Percentiles rank a stretch among this genome's conserved stretches.
phyloP scores from a whole-genome alignment of 371 early-diverging fungal species.

The Mucor velutinosus region DNA sequence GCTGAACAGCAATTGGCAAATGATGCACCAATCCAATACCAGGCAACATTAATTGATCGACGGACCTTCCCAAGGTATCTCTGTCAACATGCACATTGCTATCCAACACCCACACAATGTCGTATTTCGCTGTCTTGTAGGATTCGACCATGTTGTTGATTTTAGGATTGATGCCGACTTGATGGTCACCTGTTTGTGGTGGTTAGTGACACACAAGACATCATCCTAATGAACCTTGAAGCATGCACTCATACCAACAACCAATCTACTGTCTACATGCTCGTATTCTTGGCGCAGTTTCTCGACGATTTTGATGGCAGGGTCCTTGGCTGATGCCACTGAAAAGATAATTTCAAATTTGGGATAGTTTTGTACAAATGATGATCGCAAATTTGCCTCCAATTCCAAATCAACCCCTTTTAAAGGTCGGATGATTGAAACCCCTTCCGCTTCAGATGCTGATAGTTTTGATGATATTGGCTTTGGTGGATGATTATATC shows the following conservation, averaged over 20 bases:
- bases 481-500: slow-evolving; percentile 49
- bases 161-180: slow-evolving; percentile 90
- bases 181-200: slow-evolving; percentile 59
- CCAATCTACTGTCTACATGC: slow-evolving; percentile 71
- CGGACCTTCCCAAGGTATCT: slow-evolving; percentile 78
- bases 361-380: slow-evolving; percentile 85
- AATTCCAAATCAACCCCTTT: slow-evolving; percentile 89
- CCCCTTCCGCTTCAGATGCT: slow-evolving; percentile 59
- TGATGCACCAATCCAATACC: slow-evolving; percentile 94
- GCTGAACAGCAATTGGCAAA: slow-evolving; percentile 76
- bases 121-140: slow-evolving; percentile 78
- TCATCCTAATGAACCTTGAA: background rate
- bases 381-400: slow-evolving; percentile 76
- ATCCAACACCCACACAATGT: slow-evolving; percentile 94
- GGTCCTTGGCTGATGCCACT: slow-evolving; percentile 79
- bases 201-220: background rate
- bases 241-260: slow-evolving; percentile 61
- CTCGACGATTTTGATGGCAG: slow-evolving; percentile 71
- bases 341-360: slow-evolving; percentile 83
- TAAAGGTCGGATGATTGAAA: slow-evolving; percentile 88
- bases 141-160: slow-evolving; percentile 91
- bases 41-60: slow-evolving; percentile 69
- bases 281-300: slow-evolving; percentile 71
- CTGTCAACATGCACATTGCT: slow-evolving; percentile 83
- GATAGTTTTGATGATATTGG: slow-evolving; percentile 50